These are phyloP conservation scores for Thelephora ganbajun DNA, from an alignment of 768 basidiomycete genomes.

Conservation along the genomic window DNA sequence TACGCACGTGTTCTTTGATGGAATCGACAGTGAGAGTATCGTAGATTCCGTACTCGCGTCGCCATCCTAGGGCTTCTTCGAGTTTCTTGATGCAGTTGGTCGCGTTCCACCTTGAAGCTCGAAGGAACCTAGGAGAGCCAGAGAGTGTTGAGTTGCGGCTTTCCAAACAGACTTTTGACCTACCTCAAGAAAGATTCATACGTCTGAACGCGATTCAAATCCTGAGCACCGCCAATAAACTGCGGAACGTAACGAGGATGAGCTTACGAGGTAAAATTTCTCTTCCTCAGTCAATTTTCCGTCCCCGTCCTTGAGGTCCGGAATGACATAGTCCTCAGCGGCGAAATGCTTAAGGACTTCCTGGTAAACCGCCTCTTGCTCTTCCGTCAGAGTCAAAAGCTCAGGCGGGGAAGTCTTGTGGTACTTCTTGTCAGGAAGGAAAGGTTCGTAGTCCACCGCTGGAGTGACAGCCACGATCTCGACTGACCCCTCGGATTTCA, in stretches of 20 bases:
- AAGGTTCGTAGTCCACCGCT: neutral
- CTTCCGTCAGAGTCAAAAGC: constrained; percentile 13
- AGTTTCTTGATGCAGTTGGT: constrained; percentile 46
- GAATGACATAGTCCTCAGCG: constrained; percentile 34
- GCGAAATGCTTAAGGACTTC: constrained; percentile 49
- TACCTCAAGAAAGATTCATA: constrained; percentile 62
- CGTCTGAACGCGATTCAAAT: constrained; percentile 20
- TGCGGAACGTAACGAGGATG: neutral
- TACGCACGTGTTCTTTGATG: constrained; percentile 61
- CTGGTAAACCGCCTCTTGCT: constrained; percentile 35
- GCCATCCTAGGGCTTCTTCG: constrained; percentile 65
- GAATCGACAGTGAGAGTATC: constrained; percentile 41
- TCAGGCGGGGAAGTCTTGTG: neutral
- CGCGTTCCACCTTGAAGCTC: constrained; percentile 64
- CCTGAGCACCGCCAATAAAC: neutral
- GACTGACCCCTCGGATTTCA: no score
- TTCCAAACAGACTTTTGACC: no score
- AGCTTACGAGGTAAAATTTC: constrained; percentile 61
- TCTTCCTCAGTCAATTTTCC: constrained; percentile 46
- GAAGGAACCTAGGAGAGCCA: constrained; percentile 39
- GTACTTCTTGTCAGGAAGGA: neutral
- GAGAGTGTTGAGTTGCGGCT: neutral
- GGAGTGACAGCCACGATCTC: neutral
- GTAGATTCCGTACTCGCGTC: constrained; percentile 66
- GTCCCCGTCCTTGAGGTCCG: constrained; percentile 23